Evolutionary conservation across 805 yeast genomes (phyloP).

Genomic region (Candida maris): DNA sequence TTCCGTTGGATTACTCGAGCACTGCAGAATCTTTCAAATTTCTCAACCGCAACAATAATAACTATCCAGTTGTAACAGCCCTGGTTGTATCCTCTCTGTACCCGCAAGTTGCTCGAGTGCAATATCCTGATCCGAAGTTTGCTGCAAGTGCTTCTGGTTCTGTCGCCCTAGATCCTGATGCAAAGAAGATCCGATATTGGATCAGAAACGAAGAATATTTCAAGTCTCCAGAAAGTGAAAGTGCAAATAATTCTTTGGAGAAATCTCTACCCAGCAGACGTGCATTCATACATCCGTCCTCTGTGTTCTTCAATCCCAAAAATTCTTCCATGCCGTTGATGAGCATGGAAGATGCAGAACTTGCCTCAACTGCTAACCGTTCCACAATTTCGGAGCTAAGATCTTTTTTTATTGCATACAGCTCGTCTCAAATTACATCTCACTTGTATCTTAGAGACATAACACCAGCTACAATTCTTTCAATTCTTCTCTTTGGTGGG

Average conservation of each 20-base stretch:
- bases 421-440: slow-evolving; percentile 53
- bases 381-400: slow-evolving; percentile 32
- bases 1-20: slow-evolving; percentile 49
- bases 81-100: slow-evolving; percentile 76
- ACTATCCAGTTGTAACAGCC: slow-evolving; percentile 54
- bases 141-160: slow-evolving; percentile 71
- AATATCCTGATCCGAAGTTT: slow-evolving; percentile 77
- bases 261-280: slow-evolving; percentile 54
- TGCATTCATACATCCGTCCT: slow-evolving; percentile 85
- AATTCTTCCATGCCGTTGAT: slow-evolving; percentile 10
- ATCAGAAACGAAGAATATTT: slow-evolving; percentile 57
- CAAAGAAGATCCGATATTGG: slow-evolving; percentile 68
- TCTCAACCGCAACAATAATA: slow-evolving; percentile 50
- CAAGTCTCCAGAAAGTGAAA: slow-evolving; percentile 18
- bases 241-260: slow-evolving; percentile 6
- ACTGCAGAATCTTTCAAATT: slow-evolving; percentile 13
- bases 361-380: background rate
- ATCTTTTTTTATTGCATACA: slow-evolving; percentile 63
- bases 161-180: slow-evolving; percentile 81
- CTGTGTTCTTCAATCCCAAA: slow-evolving; percentile 54
- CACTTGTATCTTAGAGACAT: slow-evolving; percentile 69
- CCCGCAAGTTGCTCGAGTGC: slow-evolving; percentile 80
- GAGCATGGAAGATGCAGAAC: background rate
- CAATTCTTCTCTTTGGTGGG: slow-evolving; percentile 81
- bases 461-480: slow-evolving; percentile 74